Evolutionary conservation across 257 asterid species (phyloP), one percentile per base, ranked within the genome.

Genomic region (Misopates orontium): DNA sequence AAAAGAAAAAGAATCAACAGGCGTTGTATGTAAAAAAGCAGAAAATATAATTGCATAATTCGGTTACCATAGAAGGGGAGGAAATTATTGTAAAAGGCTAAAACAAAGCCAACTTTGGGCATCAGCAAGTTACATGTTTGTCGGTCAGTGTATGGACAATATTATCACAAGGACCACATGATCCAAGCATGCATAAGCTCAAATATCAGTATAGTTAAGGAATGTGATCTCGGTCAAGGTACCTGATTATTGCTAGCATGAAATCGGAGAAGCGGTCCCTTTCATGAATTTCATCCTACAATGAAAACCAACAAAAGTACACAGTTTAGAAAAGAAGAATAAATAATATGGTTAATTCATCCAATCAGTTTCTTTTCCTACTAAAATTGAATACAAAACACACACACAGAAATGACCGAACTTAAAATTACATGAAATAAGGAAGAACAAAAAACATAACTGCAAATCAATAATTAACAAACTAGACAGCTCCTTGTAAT

Each of bases 171-270:
- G 67, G 48, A 48, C 40, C 22, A 53, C 60, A 41, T 40, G 18
- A 19, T 56, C 23, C 69, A 58, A 56, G 62, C 54, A 9, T 22
- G 48, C 32, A 48, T 39, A 68, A 67, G 31, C 63, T 66, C 54
- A 45, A 18, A 18, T 28, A 51, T 14, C 17, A 22, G 45, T 36
- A 60, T 23, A 64, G 52, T 47, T 50, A 49, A 51, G 56, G 41
- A 72, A 52, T 60, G 58, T 62, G 20, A 63, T 55, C 67, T 41
- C 24, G 50, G 69, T 61, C 70, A 63, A 72, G 61, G 77, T 71
- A 94, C 99, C 98, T 94, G 85, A 94, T 73, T 74, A 94, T 83
- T 79, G 99, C 87, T 70, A 93, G 95, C 94, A 90, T 90, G 83
- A 93, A 78, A 81, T 94, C 99, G 15, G 99, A 87, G 81, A 77